Conservation (phyloP, 371 early-diverging fungal genomes). For the Capillidium rhysosporum region DNA sequence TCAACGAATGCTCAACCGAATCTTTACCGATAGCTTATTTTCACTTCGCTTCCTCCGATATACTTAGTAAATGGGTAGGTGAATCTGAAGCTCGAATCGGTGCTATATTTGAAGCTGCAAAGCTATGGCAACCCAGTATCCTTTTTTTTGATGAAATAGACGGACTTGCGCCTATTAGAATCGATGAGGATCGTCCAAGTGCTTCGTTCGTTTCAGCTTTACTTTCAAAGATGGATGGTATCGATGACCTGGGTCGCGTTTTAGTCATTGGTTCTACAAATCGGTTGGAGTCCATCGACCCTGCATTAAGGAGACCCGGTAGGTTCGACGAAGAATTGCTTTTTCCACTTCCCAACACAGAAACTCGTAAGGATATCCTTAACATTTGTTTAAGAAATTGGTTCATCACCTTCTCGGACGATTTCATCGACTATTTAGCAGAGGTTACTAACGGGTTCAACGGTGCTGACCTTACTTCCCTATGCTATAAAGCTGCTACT, state of each 20-base stretch:
- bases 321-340: slow-evolving; percentile 45
- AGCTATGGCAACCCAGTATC: slow-evolving; percentile 27
- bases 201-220: slow-evolving; percentile 47
- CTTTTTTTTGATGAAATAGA: slow-evolving; percentile 54
- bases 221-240: slow-evolving; percentile 47
- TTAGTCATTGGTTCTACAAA: slow-evolving; percentile 45
- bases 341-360: slow-evolving; percentile 27
- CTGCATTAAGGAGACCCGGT: slow-evolving; percentile 44
- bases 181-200: slow-evolving; percentile 35
- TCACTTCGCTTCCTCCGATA: slow-evolving; percentile 55
- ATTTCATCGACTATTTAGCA: slow-evolving; percentile 16
- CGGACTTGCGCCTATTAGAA: slow-evolving; percentile 16
- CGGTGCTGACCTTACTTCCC: slow-evolving; percentile 29
- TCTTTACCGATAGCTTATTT: slow-evolving; percentile 35
- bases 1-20: slow-evolving; percentile 28
- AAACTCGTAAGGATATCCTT: slow-evolving; percentile 20
- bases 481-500: not conserved
- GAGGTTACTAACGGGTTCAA: slow-evolving; percentile 21
- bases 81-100: slow-evolving; percentile 51
- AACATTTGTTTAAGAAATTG: slow-evolving; percentile 18
- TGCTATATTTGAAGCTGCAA: slow-evolving; percentile 42
- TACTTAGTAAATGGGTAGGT: slow-evolving; percentile 65
- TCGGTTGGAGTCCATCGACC: slow-evolving; percentile 32
- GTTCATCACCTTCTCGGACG: slow-evolving; percentile 14
- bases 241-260: slow-evolving; percentile 50